Conservation (phyloP, 2,329 filamentous ascomycete genomes). For the Apiospora aurea region DNA sequence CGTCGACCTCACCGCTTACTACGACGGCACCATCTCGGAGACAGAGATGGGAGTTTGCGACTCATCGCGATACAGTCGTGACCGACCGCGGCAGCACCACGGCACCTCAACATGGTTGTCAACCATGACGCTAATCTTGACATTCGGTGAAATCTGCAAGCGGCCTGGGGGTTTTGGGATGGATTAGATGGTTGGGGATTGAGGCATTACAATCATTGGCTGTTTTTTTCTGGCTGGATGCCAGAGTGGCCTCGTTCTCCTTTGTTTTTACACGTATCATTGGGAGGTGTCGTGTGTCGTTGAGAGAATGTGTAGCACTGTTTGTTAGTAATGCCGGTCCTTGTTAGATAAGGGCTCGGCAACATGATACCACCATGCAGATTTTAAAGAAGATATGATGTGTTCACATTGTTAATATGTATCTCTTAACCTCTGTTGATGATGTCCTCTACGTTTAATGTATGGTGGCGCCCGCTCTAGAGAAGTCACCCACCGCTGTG, state of each 20-base stretch:
- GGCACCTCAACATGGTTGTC: not conserved
- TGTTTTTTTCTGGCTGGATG: conserved; percentile 22
- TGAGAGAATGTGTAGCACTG: conserved; percentile 28
- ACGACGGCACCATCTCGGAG: not conserved
- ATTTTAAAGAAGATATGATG: conserved; percentile 27
- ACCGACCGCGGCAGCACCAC: not conserved
- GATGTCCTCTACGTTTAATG: not conserved
- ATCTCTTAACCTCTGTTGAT: not conserved
- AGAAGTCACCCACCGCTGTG: not conserved
- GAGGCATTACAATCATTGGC: conserved; percentile 22
- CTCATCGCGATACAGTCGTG: not conserved
- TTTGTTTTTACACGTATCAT: conserved; percentile 24
- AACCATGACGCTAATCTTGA: not conserved
- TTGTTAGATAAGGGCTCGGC: conserved; percentile 31
- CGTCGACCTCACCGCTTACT: not conserved
- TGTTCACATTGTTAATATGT: conserved; percentile 17
- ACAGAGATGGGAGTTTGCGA: not conserved
- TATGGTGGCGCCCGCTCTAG: not conserved
- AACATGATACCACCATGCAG: conserved; percentile 45
- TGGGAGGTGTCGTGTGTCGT: conserved; percentile 22
- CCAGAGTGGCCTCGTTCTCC: conserved; percentile 9
- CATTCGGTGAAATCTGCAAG: not conserved
- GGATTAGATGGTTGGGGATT: conserved; percentile 16
- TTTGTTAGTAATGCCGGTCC: conserved; percentile 33
- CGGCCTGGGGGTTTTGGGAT: conserved; percentile 13